Conservation (phyloP, 306 rosid genomes). For the Pterocarpus santalinus region DNA sequence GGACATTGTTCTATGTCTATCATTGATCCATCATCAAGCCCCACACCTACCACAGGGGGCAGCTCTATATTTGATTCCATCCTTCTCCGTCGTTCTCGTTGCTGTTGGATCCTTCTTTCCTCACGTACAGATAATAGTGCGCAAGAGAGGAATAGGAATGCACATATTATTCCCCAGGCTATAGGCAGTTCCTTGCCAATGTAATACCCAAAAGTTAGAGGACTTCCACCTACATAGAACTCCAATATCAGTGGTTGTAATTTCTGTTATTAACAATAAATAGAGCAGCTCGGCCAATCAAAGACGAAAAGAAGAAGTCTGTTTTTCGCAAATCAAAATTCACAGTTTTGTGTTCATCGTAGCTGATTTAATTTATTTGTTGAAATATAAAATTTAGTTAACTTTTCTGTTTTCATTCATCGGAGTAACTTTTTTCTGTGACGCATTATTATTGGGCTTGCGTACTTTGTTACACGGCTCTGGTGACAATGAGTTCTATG, state of each 20-base stretch:
- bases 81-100: not conserved
- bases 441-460: too few species aligned
- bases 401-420: too few species aligned
- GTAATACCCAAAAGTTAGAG: not conserved
- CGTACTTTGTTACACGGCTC: too few species aligned
- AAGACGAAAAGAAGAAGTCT: not conserved
- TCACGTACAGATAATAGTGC: not conserved
- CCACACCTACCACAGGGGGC: not conserved
- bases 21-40: slow-evolving; percentile 51
- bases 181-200: not conserved
- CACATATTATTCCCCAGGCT: slow-evolving; percentile 46
- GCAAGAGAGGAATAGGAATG: slow-evolving; percentile 42
- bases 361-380: too few species aligned
- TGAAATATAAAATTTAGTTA: too few species aligned
- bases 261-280: not conserved
- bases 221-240: slow-evolving; percentile 28
- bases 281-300: not conserved
- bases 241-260: slow-evolving; percentile 28
- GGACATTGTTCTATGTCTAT: slow-evolving; percentile 59
- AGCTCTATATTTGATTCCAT: not conserved
- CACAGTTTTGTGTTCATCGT: not conserved
- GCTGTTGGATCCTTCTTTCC: not conserved
- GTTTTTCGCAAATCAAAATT: not conserved
- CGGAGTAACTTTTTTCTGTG: too few species aligned
- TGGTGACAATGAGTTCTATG: too few species aligned